A percentile compares a stretch with the other conserved stretches of the same genome.
Conservation (phyloP, 2,329 filamentous ascomycete genomes). For the Alternaria sp. region DNA sequence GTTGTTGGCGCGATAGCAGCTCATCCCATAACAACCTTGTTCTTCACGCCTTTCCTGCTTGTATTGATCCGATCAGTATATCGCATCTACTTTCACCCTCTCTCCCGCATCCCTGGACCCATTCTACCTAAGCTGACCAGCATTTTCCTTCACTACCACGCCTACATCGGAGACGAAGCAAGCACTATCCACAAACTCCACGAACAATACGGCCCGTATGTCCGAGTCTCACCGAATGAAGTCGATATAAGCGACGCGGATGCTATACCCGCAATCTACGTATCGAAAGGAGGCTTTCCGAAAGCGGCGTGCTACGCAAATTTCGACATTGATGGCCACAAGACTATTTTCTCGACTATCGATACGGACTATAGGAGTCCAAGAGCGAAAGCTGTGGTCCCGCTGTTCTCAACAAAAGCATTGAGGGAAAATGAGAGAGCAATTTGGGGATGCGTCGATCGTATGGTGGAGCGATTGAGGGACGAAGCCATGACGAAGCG, state of each 20-base stretch:
- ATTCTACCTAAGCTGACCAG: constrained; percentile 27
- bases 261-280: constrained; percentile 59
- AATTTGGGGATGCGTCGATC: constrained; percentile 52
- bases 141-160: constrained; percentile 37
- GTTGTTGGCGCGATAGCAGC: neutral
- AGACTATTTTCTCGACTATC: constrained; percentile 60
- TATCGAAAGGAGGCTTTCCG: constrained; percentile 59
- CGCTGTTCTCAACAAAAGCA: constrained; percentile 57
- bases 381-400: constrained; percentile 59
- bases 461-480: constrained; percentile 52
- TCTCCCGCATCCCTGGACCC: constrained; percentile 33
- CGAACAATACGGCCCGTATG: constrained; percentile 26
- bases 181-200: constrained; percentile 29
- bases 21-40: constrained; percentile 5
- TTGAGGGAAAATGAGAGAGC: constrained; percentile 50
- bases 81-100: constrained; percentile 31
- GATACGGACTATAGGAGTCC: constrained; percentile 51
- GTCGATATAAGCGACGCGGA: constrained; percentile 38
- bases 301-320: constrained; percentile 62
- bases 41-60: constrained; percentile 10
- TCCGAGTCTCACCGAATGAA: constrained; percentile 37
- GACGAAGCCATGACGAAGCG: constrained; percentile 37
- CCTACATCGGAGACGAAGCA: constrained; percentile 39
- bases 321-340: constrained; percentile 63
- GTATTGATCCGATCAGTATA: constrained; percentile 25